phyloP scores from a whole-genome alignment of 192 early-diverging fungal species.

The Backusella luteola region DNA sequence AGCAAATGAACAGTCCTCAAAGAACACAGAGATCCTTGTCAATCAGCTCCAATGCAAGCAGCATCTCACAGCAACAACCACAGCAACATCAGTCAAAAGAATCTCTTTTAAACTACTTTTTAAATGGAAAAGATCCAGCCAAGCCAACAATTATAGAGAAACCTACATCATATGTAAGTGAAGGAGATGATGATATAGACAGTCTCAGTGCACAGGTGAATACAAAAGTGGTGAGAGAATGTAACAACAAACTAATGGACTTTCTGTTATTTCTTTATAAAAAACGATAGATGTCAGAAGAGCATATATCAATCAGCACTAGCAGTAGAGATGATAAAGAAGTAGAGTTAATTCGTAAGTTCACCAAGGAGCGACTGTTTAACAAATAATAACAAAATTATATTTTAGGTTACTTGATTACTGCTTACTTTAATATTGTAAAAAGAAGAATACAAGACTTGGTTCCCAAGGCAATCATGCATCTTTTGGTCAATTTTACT shows the following conservation, averaged over 20 bases:
- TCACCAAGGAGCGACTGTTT: background rate
- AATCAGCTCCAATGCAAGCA: conserved; percentile 22
- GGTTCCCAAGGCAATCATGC: conserved; percentile 81
- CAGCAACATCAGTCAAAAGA: conserved; percentile 32
- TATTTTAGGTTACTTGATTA: conserved; percentile 55
- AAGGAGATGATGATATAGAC: conserved; percentile 43
- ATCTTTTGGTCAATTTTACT: conserved; percentile 69
- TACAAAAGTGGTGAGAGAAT: background rate
- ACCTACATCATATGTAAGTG: conserved; percentile 20
- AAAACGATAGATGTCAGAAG: background rate
- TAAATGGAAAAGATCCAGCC: conserved; percentile 30
- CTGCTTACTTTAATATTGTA: conserved; percentile 74
- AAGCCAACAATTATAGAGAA: conserved; percentile 24
- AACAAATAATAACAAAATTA: background rate
- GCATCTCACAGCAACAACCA: conserved; percentile 3
- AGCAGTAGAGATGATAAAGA: conserved; percentile 68
- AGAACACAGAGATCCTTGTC: conserved; percentile 14
- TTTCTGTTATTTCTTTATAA: too few relatives aligned
- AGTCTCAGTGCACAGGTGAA: conserved; percentile 8
- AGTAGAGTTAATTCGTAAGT: conserved; percentile 66
- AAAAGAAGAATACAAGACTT: conserved; percentile 73
- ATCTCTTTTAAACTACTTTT: conserved; percentile 53
- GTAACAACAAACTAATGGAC: too few relatives aligned
- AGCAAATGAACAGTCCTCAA: background rate
- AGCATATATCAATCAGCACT: conserved; percentile 25